Base-by-base conservation (phyloP, 352 stramenopile genomes). In the Pythium folliculosum region DNA sequence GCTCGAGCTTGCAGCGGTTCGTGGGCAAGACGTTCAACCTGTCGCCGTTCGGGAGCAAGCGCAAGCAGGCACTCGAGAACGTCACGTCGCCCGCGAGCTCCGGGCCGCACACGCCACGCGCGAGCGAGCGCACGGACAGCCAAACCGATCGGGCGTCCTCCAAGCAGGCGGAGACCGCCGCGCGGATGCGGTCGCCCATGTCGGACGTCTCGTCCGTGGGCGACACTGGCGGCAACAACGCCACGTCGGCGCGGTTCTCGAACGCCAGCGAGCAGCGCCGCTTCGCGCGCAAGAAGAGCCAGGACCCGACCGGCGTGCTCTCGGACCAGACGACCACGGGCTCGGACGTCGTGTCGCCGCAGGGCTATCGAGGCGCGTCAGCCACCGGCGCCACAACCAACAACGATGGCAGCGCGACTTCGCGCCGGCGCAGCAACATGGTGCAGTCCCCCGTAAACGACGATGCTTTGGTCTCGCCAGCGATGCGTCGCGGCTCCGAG, bases 1-100 rank as follows among this genome's bases (percentile, higher is more conserved):
- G 78, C 50, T 81, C 75, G 8, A 86, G 81, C 23, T 76, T 91
- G 23, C 72, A 88, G 64, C 90, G 85, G n/a, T 73, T 91, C 22
- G 77, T 90, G 30, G 77, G 78, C 23, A 91, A 87, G 45, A 87
- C 80, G 7, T 82, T 81, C 44, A 76, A 73, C 1, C 73, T 92
- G 50, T 91, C 83, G n/a, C 82, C 85, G 0, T 89, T 82, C 43
- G 60, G 64, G 4, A 87, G 71, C 60, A 75, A 69, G 52, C 61
- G 53, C n/a, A 88, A 82, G 27, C 27, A 32, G 59, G 67, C 51
- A 2, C 54, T 72, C 38, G 58, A 73, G 38, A 35, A 19, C 30
- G 50, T 76, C n/a, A n/a, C 55, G 27, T 71, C 63, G 16, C 51
- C 69, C 0, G 21, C 38, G 0, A 63, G 48, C 52, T 68, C 61